Evolutionary conservation across 768 basidiomycete species (phyloP).

Genomic region (Cyclocybe cylindracea): DNA sequence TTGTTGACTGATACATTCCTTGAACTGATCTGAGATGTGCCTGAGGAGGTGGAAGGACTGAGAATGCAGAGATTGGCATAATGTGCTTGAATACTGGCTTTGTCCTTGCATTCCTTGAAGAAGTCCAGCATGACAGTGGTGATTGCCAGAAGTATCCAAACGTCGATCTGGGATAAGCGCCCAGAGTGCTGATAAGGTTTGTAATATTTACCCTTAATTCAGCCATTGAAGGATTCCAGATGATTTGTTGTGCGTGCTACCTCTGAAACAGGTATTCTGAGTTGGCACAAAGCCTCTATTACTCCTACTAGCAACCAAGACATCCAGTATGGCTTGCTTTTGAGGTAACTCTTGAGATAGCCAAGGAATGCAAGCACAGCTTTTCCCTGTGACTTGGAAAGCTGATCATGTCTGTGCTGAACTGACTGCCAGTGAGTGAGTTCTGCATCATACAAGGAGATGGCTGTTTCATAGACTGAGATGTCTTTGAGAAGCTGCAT

Average conservation of each 20-base stretch:
- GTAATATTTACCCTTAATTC: constrained; percentile 27
- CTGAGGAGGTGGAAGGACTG: not conserved
- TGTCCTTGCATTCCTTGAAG: constrained; percentile 11
- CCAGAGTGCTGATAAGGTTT: constrained; percentile 21
- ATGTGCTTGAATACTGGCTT: not conserved
- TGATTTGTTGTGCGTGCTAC: constrained; percentile 34
- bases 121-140: constrained; percentile 21
- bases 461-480: constrained; percentile 18
- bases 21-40: not conserved
- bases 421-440: constrained; percentile 15
- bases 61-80: not conserved
- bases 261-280: constrained; percentile 18
- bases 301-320: constrained; percentile 30
- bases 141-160: constrained; percentile 18
- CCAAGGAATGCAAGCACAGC: constrained; percentile 20
- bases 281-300: constrained; percentile 20
- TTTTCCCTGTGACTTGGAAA: constrained; percentile 14
- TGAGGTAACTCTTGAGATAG: constrained; percentile 18
- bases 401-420: not conserved
- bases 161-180: constrained; percentile 18
- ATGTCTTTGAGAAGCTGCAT: constrained; percentile 23
- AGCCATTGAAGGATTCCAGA: constrained; percentile 35
- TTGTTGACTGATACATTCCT: not conserved
- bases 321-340: constrained; percentile 19
- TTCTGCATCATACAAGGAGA: constrained; percentile 14